Evolutionary conservation across 2,329 filamentous ascomycete genomes (phyloP), one percentile per base, ranked within the genome.

Genomic region (Penicillium capsulatum): DNA sequence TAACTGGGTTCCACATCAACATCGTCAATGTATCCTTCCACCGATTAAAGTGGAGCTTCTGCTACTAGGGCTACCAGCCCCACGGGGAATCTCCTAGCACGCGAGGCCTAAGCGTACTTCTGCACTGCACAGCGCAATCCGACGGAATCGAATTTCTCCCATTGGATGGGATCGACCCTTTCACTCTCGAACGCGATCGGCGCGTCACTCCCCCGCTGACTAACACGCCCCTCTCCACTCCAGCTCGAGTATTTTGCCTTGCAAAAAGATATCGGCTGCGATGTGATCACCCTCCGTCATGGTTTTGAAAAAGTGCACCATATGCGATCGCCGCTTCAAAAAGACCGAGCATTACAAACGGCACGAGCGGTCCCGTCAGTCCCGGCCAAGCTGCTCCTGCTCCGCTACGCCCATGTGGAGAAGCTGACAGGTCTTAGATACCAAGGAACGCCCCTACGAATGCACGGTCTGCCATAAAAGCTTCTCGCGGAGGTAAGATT

Each of bases 291-390:
- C 38, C 36, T 36, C 33, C 51, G 54, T 51, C 55, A 68, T 68
- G 65, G 63, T 69, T 45, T 55, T 67, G 38, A 62, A 61, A 55
- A 66, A 69, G 54, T 71, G 68, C 45, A 62, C 55, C 35, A 67
- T 70, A 38, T 77, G 73, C 64, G 73, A 75, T 47, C 69, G 73
- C 46, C 71, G 70, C 45, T 77, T 76, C 61, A 74, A 72, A 45
- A 77, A 77, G 59, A 73, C 71, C 19, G 73, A 76, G 53, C 73
- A 76, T 58, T 70, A 73, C 51, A 75, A 75, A 54, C 68, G 73
- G 29, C 74, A 77, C 57, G 72, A 76, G 53, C 67, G 73, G 53
- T 76, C 73, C 40, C 73, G 74, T 76, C 62, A 54, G 72, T 64
- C 20, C 38, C 43, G 33, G n/a, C 27, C 24, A 19, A 36, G 30